Evolutionary conservation across 192 early-diverging fungal species (phyloP).

Genomic region (Borealophlyctis nickersoniae): DNA sequence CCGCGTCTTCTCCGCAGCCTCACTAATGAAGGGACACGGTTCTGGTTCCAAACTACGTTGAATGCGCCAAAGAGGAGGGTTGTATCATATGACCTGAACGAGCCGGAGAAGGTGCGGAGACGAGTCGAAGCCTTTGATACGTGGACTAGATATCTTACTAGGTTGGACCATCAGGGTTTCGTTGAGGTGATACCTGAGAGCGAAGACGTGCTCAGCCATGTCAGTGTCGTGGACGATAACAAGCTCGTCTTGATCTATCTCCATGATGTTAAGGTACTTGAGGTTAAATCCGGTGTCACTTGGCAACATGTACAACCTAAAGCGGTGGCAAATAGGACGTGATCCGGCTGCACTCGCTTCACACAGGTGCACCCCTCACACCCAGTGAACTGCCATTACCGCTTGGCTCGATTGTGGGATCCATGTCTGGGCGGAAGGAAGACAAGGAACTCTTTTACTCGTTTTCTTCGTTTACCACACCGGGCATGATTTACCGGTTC

Average conservation of each 20-base stretch:
- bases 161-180: conserved; percentile 39
- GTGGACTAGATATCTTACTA: not conserved
- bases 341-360: conserved; percentile 41
- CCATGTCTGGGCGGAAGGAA: conserved; percentile 34
- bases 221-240: conserved; percentile 46
- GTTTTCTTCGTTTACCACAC: conserved; percentile 54
- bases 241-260: conserved; percentile 60
- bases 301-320: not conserved
- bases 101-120: conserved; percentile 46
- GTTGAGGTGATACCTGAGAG: conserved; percentile 56
- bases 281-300: not conserved
- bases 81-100: conserved; percentile 57
- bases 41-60: conserved; percentile 61
- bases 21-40: conserved; percentile 53
- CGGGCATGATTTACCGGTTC: conserved; percentile 58
- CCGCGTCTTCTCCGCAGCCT: conserved; percentile 20
- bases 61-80: conserved; percentile 61
- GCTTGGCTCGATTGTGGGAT: conserved; percentile 42
- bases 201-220: conserved; percentile 44
- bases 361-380: conserved; percentile 35
- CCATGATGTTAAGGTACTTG: conserved; percentile 55
- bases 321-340: conserved; percentile 14
- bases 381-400: conserved; percentile 48
- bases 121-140: not conserved
- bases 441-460: conserved; percentile 56